Evolutionary conservation across 1,139 yeast species (phyloP), one percentile per base, ranked within the genome.

Genomic region (Yamadazyma diddensiae): DNA sequence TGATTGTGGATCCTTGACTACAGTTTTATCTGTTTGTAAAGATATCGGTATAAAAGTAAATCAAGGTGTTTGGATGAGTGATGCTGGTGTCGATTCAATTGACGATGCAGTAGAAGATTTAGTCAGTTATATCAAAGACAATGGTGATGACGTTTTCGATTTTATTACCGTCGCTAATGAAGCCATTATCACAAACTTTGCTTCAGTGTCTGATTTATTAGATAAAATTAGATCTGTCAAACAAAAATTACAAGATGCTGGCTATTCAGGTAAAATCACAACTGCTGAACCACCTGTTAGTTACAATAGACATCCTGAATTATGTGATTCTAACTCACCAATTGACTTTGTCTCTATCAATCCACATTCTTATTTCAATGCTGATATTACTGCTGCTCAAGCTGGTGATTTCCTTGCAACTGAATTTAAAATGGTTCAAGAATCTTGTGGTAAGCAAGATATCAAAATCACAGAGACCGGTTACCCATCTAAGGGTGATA

Each of bases 271-370:
- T 30, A 52, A 65, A 36, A 69, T 88, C 26, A 79, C 94, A 19
- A 87, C 95, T 17, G 77, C 95, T 32, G 97, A 88, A 56, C 95
- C 95, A 33, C 94, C 96, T 13, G 82, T 74, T n/a, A 59, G 79
- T 12, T 87, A 70, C 56, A 73, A 74, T 50, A 57, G 63, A 33
- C 46, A 82, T 53, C 87, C 95, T 7, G 59, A 58, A 14, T 70
- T 88, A 47, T 88, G 97, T 64, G 40, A 39, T 27, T 70, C 77
- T 1, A 57, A 61, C 16, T 73, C 85, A 13, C 83, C 66, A 21
- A 72, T 84, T 42, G 95, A 85, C 57, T 74, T 82, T 47, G 87
- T 85, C 44, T 94, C 94, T 38, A 73, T 86, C 49, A 87, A 88
- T 56, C 79, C 94, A 17, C 96, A 88, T 56, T 76, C 96, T 5